Base-by-base conservation (phyloP, 2,329 filamentous ascomycete genomes). In the Bipolaris victoriae region DNA sequence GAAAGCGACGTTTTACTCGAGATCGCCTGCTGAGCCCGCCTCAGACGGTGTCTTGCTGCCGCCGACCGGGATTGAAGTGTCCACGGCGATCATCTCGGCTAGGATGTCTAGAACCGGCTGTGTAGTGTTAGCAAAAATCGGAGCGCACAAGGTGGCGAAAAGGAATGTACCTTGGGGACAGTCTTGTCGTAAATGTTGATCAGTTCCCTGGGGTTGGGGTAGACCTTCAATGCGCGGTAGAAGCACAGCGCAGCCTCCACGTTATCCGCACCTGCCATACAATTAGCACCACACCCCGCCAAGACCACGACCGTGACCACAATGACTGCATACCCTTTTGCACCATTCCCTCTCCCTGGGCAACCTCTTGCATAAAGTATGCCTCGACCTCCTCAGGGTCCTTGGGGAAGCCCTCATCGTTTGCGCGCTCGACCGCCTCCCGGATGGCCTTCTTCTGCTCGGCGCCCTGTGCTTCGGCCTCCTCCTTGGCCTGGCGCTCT, bases 181-280 rank as follows among this genome's bases (percentile, higher is more conserved):
- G 95, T 98, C 86, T 96, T 97, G 79, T 99, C 95, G 80, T 99
- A 99, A 78, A 99, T 97, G 72, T 86, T 86, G 77, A 99, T 97
- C 70, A 99, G 83, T 74, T 98, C 95, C 70, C 89, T 86, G 11
- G 94, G 95, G 71, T 91, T 90, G 50, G 95, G 95, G 81, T 99
- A 99, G 69, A 98, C 95, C 86, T 99, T 99, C 67, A 99, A 86
- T 43, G 93, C 95, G 84, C 93, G 96, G 86, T 98, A 99, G 82
- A 99, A 99, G 78, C 91, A 92, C 60, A 98, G 82, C 46, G 95
- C 94, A 49, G 95, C 91, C 65, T 97, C 93, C 57, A 97, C 79
- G 39, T 84, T 82, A 73, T 88, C 86, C 66, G 86, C 80, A 67
- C 88, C 88, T 90, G 67, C 31, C 26, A 36, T 31, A 49, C 5